Evolutionary conservation across 1,139 yeast genomes (phyloP).

Genomic region (Pneumocystis carinii): DNA sequence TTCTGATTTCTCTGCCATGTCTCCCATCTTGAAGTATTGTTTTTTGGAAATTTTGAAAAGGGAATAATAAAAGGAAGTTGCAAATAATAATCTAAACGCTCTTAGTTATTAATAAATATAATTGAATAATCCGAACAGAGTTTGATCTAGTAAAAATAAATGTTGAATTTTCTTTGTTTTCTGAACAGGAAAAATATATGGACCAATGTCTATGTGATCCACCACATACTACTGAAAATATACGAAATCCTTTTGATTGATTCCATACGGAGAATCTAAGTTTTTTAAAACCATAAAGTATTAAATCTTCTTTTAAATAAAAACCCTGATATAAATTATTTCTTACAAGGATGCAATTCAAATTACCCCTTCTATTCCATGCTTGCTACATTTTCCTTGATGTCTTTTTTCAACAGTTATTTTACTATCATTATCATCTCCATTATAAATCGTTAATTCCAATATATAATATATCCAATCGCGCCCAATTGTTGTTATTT

Average conservation of each 20-base stretch:
- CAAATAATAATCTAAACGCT: background rate
- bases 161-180: constrained; percentile 25
- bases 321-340: constrained; percentile 22
- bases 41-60: constrained; percentile 11
- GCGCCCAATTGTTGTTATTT: background rate
- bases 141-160: constrained; percentile 39
- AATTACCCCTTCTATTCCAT: background rate
- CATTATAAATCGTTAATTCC: background rate
- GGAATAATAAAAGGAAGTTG: background rate
- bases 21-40: constrained; percentile 41
- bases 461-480: background rate
- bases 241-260: constrained; percentile 59
- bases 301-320: constrained; percentile 33
- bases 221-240: constrained; percentile 65
- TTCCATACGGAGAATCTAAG: constrained; percentile 69
- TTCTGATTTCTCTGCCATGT: constrained; percentile 69
- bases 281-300: constrained; percentile 71
- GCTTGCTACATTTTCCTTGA: background rate
- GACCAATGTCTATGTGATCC: constrained; percentile 85
- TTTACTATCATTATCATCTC: background rate
- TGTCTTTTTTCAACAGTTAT: background rate
- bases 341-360: background rate
- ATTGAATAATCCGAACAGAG: constrained; percentile 1
- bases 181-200: constrained; percentile 26
- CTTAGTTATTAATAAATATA: background rate